A percentile compares a stretch with the other conserved stretches of the same genome.
phyloP scores from a whole-genome alignment of 306 rosid species.

The Vigna hirtella region DNA sequence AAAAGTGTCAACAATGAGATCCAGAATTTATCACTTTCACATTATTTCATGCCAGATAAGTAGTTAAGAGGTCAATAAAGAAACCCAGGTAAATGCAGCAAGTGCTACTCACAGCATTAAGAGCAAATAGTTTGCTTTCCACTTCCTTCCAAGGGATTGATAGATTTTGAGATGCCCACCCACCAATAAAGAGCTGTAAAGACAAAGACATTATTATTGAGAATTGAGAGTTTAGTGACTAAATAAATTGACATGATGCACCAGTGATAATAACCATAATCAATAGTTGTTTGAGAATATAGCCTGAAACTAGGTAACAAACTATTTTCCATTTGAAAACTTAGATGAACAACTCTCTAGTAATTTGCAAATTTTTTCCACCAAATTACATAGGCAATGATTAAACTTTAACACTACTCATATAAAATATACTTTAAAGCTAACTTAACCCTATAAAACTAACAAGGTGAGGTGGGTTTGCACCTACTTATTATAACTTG shows the following conservation, averaged over 20 bases:
- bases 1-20: constrained; percentile 17
- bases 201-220: constrained; percentile 33
- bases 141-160: constrained; percentile 92
- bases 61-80: constrained; percentile 34
- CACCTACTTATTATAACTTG: no score
- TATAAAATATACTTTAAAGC: no score
- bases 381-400: background rate
- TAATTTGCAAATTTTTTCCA: constrained; percentile 6
- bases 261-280: background rate
- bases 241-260: constrained; percentile 12
- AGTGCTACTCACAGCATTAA: constrained; percentile 80
- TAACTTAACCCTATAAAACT: no score
- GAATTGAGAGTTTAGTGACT: constrained; percentile 17
- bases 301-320: constrained; percentile 2
- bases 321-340: constrained; percentile 26
- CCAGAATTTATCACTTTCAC: background rate
- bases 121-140: constrained; percentile 95
- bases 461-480: no score
- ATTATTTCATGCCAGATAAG: background rate
- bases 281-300: background rate
- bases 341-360: background rate
- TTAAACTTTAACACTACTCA: background rate
- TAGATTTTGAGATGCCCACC: constrained; percentile 73
- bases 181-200: constrained; percentile 80
- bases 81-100: constrained; percentile 38